A percentile compares a stretch with the other conserved stretches of the same genome.
Conservation (phyloP, 1,284 basidiomycete species). For the Sanghuangporus weigelae region DNA sequence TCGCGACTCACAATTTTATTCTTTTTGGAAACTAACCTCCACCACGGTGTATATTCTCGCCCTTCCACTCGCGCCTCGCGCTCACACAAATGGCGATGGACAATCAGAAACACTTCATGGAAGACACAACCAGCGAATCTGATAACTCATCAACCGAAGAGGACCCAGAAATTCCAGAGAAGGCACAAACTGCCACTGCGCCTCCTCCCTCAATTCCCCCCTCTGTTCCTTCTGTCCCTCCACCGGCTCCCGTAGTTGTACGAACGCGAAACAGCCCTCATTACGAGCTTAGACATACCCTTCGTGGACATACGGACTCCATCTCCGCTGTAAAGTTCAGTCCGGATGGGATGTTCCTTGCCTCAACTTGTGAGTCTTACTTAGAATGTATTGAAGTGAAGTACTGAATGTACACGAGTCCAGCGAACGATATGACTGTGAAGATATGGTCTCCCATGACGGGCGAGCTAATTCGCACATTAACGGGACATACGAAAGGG, state of each 20-base stretch:
- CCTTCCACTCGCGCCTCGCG: neutral
- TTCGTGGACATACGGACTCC: constrained; percentile 69
- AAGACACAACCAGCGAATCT: constrained; percentile 73
- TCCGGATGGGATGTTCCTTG: constrained; percentile 73
- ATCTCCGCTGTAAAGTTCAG: constrained; percentile 83
- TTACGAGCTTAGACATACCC: constrained; percentile 60
- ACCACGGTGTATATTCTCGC: neutral
- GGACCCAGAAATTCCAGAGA: constrained; percentile 67
- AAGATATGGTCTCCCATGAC: constrained; percentile 80
- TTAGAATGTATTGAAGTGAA: neutral
- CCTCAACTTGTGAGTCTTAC: constrained; percentile 61
- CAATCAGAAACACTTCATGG: constrained; percentile 23
- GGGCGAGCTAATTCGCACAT: constrained; percentile 68
- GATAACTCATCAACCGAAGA: constrained; percentile 77
- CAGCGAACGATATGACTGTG: constrained; percentile 70
- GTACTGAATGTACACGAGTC: neutral
- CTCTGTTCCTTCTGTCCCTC: constrained; percentile 22
- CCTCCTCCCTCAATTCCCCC: constrained; percentile 30
- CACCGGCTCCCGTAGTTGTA: constrained; percentile 12
- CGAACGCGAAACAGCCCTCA: constrained; percentile 52
- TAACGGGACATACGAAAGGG: constrained; percentile 73
- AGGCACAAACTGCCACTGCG: constrained; percentile 30
- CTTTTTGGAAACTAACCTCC: neutral
- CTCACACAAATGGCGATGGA: neutral
- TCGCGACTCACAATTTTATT: neutral